A percentile compares a stretch with the other conserved stretches of the same genome.
phyloP scores from a whole-genome alignment of 2,329 filamentous ascomycete species.

The Stachybotrys echinatus region DNA sequence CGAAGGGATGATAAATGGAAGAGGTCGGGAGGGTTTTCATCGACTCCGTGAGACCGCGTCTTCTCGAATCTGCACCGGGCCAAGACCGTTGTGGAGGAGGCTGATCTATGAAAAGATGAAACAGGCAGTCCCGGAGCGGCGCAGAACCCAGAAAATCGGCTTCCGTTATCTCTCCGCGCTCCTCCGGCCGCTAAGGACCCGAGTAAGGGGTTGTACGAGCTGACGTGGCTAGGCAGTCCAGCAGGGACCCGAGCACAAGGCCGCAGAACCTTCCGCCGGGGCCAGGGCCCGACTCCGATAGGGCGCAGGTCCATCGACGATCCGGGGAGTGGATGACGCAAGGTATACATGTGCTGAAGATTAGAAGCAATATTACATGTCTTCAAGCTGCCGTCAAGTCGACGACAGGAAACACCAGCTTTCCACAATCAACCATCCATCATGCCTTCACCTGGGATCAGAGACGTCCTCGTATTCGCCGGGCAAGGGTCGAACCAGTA shows the following conservation, averaged over 20 bases:
- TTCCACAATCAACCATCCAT: not conserved
- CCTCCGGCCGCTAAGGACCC: not conserved
- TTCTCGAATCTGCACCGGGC: not conserved
- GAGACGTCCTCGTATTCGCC: slow-evolving; percentile 5
- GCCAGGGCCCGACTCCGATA: not conserved
- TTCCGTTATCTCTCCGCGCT: not conserved
- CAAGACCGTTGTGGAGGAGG: not conserved
- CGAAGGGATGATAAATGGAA: not conserved
- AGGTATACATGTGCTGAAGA: no score
- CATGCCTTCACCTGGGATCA: not conserved
- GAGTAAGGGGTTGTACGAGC: no score
- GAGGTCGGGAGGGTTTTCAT: not conserved
- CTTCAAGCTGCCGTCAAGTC: no score
- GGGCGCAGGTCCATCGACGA: not conserved
- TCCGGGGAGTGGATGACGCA: no score
- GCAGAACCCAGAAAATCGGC: not conserved
- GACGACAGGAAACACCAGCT: not conserved
- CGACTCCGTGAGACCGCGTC: not conserved
- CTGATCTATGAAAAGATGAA: not conserved
- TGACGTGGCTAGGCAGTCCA: not conserved
- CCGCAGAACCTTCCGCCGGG: not conserved
- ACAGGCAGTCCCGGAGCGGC: not conserved
- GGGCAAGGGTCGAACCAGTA: slow-evolving; percentile 6
- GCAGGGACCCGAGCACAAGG: not conserved
- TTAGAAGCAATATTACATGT: no score